phyloP scores from a whole-genome alignment of 2,329 filamentous ascomycete genomes.

The Neofusicoccum laricinum region DNA sequence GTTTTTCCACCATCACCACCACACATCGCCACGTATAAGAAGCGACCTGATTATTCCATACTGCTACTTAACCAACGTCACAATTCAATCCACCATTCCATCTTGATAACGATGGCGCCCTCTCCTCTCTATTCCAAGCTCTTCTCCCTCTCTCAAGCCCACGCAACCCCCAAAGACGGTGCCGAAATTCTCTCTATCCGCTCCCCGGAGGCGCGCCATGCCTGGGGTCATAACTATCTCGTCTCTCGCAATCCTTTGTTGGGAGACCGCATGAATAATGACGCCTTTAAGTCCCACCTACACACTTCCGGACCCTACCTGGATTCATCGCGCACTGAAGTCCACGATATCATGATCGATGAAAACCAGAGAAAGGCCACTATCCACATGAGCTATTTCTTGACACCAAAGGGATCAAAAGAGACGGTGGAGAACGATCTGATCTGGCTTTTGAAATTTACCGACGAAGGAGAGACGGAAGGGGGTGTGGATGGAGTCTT shows the following conservation, averaged over 20 bases:
- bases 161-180: background rate
- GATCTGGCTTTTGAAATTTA: background rate
- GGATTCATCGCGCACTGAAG: background rate
- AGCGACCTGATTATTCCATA: no score
- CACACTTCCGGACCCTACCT: background rate
- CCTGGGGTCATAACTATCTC: background rate
- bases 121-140: background rate
- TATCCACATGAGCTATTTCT: background rate
- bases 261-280: background rate
- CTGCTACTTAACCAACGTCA: no score
- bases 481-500: background rate
- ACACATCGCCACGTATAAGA: no score
- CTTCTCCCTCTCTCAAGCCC: background rate
- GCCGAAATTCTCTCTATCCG: background rate
- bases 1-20: background rate
- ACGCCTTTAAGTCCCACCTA: background rate
- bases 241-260: background rate
- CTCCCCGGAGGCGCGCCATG: background rate
- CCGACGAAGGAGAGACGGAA: background rate
- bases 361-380: background rate
- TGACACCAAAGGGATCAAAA: background rate
- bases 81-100: no score
- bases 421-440: background rate
- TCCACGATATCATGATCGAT: background rate
- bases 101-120: background rate